phyloP scores from a whole-genome alignment of 371 early-diverging fungal species.

The Mortierella sp. region DNA sequence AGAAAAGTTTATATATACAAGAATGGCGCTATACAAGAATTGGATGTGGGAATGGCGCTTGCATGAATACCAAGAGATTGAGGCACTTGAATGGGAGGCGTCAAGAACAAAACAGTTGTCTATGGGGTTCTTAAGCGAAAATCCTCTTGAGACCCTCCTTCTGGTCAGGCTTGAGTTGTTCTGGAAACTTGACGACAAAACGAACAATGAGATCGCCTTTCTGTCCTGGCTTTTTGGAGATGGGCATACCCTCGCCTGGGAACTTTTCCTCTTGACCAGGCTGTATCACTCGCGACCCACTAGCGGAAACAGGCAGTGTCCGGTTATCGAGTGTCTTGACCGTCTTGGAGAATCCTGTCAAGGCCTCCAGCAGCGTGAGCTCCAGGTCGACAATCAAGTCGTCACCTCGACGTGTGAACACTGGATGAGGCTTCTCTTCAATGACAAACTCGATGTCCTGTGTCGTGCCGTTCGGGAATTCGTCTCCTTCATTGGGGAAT shows the following conservation, averaged over 20 bases:
- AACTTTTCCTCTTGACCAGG: conserved; percentile 84
- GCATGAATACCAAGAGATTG: neutral
- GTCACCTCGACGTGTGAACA: conserved; percentile 92
- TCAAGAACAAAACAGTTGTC: neutral
- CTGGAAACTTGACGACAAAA: conserved; percentile 86
- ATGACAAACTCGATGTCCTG: conserved; percentile 96
- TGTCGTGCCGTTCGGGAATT: conserved; percentile 76
- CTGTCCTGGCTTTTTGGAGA: conserved; percentile 80
- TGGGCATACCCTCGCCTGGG: conserved; percentile 93
- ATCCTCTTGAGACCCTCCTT: conserved; percentile 71
- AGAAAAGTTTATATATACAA: too few relatives aligned
- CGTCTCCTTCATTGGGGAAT: conserved; percentile 95
- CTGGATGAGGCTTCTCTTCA: conserved; percentile 93
- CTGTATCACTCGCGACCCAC: conserved; percentile 64
- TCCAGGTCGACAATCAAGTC: conserved; percentile 76
- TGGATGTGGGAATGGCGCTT: neutral
- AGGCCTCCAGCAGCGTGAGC: conserved; percentile 82
- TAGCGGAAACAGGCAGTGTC: conserved; percentile 71
- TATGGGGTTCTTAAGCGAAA: conserved; percentile 41
- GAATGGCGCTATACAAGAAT: neutral
- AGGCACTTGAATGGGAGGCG: neutral
- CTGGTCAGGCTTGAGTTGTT: conserved; percentile 71
- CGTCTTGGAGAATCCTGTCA: conserved; percentile 81
- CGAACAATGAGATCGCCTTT: conserved; percentile 89
- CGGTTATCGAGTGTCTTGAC: conserved; percentile 86